Percentiles rank a stretch among this genome's conserved stretches.
Conservation (phyloP, 2,329 filamentous ascomycete species). For the Decorospora gaudefroyi region DNA sequence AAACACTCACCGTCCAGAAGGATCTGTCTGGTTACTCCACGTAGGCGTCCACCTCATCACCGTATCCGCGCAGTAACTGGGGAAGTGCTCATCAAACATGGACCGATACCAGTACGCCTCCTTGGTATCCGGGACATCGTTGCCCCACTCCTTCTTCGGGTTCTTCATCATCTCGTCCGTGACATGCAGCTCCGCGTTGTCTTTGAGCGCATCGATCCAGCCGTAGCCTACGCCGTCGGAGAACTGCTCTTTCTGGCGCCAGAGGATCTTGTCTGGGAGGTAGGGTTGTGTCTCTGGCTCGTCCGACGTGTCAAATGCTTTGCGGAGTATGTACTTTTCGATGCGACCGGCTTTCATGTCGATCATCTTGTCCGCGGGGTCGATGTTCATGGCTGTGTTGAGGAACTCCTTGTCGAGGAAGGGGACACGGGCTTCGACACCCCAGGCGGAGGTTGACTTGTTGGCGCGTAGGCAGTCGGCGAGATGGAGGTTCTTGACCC, state of each 20-base stretch:
- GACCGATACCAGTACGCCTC: slow-evolving; percentile 97
- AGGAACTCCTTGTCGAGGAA: slow-evolving; percentile 99
- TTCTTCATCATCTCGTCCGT: slow-evolving; percentile 99
- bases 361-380: slow-evolving; percentile 95
- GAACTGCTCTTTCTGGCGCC: slow-evolving; percentile 99
- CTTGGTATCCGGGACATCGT: slow-evolving; percentile 92
- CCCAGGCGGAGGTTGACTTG: slow-evolving; percentile 99
- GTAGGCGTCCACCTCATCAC: slow-evolving; percentile 97
- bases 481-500: slow-evolving; percentile 94
- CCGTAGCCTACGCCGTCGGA: slow-evolving; percentile 98
- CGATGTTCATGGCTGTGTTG: slow-evolving; percentile 88
- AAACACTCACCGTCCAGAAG: slow-evolving; percentile 75
- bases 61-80: slow-evolving; percentile 83
- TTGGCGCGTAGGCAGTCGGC: slow-evolving; percentile 97
- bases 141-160: slow-evolving; percentile 94
- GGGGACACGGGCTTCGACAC: slow-evolving; percentile 93
- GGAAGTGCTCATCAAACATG: slow-evolving; percentile 99
- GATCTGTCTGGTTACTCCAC: slow-evolving; percentile 95
- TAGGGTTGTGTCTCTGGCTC: slow-evolving; percentile 81
- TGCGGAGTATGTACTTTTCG: slow-evolving; percentile 97
- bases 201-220: slow-evolving; percentile 98
- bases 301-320: slow-evolving; percentile 92
- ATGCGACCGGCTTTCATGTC: slow-evolving; percentile 71
- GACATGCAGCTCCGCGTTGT: slow-evolving; percentile 84
- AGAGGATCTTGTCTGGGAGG: slow-evolving; percentile 94